Percentiles rank a stretch among this genome's conserved stretches.
Conservation (phyloP, 495 filamentous ascomycete species). For the Delitschia confertaspora region DNA sequence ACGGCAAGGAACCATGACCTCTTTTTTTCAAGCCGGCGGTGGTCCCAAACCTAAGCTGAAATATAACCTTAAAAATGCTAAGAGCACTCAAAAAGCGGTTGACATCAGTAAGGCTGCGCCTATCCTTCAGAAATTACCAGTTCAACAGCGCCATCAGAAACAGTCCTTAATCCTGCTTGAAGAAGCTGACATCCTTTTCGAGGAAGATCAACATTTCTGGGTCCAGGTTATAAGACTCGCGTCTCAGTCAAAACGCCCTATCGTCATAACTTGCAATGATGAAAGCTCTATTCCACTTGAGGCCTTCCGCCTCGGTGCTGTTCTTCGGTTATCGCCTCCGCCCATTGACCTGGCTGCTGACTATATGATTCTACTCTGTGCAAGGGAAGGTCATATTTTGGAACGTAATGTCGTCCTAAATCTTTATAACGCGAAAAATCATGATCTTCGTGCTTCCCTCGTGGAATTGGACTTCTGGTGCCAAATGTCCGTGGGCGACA, state of each 20-base stretch:
- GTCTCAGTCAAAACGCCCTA: constrained; percentile 74
- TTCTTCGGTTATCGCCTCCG: constrained; percentile 69
- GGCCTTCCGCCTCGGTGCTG: constrained; percentile 66
- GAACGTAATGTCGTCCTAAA: constrained; percentile 53
- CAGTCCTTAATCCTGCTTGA: constrained; percentile 93
- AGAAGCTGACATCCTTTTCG: constrained; percentile 88
- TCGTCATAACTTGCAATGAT: constrained; percentile 91
- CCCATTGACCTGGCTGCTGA: constrained; percentile 63
- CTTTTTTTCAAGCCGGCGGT: constrained; percentile 62
- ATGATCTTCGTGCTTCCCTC: constrained; percentile 74
- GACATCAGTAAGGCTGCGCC: constrained; percentile 1
- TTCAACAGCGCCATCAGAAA: constrained; percentile 60
- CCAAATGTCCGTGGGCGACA: constrained; percentile 88
- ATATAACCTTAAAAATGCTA: no score
- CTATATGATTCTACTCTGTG: constrained; percentile 73
- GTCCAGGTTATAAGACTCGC: constrained; percentile 66
- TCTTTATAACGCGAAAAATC: constrained; percentile 57
- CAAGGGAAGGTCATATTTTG: constrained; percentile 83
- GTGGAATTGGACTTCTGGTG: constrained; percentile 92
- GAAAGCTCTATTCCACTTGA: constrained; percentile 66
- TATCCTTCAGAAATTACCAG: constrained; percentile 25
- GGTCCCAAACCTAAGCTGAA: constrained; percentile 23
- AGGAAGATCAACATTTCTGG: constrained; percentile 96
- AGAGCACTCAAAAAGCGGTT: constrained; percentile 2
- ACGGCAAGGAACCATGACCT: constrained; percentile 66